Evolutionary conservation across 2,329 filamentous ascomycete species (phyloP).

Genomic region (Exophiala bonariae): DNA sequence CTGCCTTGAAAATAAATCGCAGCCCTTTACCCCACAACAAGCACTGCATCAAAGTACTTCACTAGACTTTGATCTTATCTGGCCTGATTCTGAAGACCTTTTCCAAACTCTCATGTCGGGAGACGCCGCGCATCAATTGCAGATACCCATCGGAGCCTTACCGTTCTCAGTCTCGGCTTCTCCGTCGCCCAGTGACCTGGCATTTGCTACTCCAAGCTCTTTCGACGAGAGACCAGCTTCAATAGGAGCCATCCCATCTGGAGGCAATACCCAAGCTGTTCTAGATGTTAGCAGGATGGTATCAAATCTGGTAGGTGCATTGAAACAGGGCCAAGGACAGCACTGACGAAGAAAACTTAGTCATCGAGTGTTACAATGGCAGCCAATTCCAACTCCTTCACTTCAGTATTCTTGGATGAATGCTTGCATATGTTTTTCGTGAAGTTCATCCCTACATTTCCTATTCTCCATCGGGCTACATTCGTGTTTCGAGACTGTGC

Average conservation of each 20-base stretch:
- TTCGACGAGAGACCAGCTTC: constrained; percentile 40
- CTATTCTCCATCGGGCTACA: constrained; percentile 45
- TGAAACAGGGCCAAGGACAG: not conserved
- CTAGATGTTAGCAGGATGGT: constrained; percentile 48
- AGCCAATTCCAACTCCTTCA: constrained; percentile 44
- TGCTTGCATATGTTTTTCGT: constrained; percentile 51
- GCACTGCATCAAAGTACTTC: constrained; percentile 30
- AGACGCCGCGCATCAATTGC: constrained; percentile 40
- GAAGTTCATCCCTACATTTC: constrained; percentile 48
- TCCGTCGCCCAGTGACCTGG: constrained; percentile 32
- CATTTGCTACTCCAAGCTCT: constrained; percentile 36
- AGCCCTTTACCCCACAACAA: constrained; percentile 4
- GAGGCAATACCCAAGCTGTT: constrained; percentile 45
- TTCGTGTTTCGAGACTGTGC: constrained; percentile 47
- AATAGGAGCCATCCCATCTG: constrained; percentile 40
- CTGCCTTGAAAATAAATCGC: not conserved
- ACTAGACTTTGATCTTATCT: constrained; percentile 43
- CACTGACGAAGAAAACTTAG: constrained; percentile 26
- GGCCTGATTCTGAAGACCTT: constrained; percentile 47
- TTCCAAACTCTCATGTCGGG: constrained; percentile 47
- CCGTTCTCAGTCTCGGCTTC: constrained; percentile 40
- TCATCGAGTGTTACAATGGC: constrained; percentile 47
- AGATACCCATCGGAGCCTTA: constrained; percentile 43
- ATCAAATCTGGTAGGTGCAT: constrained; percentile 39
- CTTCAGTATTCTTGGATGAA: constrained; percentile 47